Evolutionary conservation across 345 rosid species (phyloP), one percentile per base, ranked within the genome.

Genomic region (Sisymbrium altissimum): DNA sequence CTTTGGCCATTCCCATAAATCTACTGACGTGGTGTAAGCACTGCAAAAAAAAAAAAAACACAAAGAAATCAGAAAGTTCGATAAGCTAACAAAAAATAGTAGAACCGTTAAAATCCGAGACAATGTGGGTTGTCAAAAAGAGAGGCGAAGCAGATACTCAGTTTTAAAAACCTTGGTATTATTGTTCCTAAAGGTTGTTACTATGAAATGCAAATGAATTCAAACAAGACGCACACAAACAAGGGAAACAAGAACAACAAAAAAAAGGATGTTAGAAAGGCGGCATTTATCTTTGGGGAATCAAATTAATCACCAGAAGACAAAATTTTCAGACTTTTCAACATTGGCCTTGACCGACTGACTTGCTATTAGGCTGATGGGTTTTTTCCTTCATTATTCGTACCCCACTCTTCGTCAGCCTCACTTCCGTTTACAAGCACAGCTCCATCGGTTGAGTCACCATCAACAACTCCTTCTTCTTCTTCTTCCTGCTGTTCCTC

Each of bases 341-440:
- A 70, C 71, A 86, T 83, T 85, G 82, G 82, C 87, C 90, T 91
- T 86, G 92, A 82, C 85, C 91, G n/a, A n/a, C n/a, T 23, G 83
- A 82, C 75, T 87, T 85, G 80, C 89, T 86, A 86, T 90, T 89
- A 92, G 89, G 97, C 97, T 80, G 96, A 86, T 81, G 84, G 90
- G 86, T 92, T 84, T 94, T 92, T 84, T 94, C 83, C 97, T 90
- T 94, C 97, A 73, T 89, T 88, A 84, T 94, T 88, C 89, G 88
- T 90, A 92, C 92, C 92, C 97, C 97, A 94, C 95, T 94, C 88
- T 94, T 92, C 97, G 77, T 94, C 92, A 71, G 84, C 90, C 82
- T 89, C 92, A 64, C 85, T 92, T 75, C 97, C 96, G 71, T 92
- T 92, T 64, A 92, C 93, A 71, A 92, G 96, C 77, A 89, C 95